Evolutionary conservation across 2,329 filamentous ascomycete genomes (phyloP).

Genomic region (Phaeosphaeriaceae sp.): DNA sequence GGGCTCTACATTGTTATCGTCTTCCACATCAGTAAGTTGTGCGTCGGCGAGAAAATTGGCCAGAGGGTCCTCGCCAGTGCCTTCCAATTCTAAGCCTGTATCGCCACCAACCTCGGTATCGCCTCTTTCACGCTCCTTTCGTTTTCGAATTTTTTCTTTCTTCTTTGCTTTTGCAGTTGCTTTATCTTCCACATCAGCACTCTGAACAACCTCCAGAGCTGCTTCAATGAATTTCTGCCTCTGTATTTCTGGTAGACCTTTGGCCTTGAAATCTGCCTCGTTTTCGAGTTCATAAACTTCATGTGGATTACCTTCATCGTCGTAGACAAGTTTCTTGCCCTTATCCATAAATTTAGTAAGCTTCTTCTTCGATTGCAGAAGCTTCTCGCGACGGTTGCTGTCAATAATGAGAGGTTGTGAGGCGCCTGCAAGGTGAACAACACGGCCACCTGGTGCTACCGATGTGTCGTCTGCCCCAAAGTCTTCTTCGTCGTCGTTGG

Average conservation of each 20-base stretch:
- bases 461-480: conserved; percentile 52
- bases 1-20: conserved; percentile 51
- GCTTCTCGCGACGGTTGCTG: conserved; percentile 92
- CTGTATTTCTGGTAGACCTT: conserved; percentile 78
- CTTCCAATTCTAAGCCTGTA: conserved; percentile 38
- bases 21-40: conserved; percentile 44
- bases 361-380: conserved; percentile 95
- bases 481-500: conserved; percentile 58
- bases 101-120: conserved; percentile 41
- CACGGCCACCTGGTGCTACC: conserved; percentile 55
- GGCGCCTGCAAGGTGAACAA: conserved; percentile 70
- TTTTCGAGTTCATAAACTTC: conserved; percentile 86
- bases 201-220: conserved; percentile 73
- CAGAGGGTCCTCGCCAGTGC: conserved; percentile 47
- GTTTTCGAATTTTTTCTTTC: conserved; percentile 75
- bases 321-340: conserved; percentile 84
- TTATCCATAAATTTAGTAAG: conserved; percentile 88
- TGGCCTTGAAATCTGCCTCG: conserved; percentile 77
- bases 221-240: conserved; percentile 77
- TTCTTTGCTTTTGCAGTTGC: conserved; percentile 77
- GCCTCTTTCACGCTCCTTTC: conserved; percentile 69
- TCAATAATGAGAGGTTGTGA: conserved; percentile 80
- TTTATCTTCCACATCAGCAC: conserved; percentile 85
- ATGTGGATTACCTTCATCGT: conserved; percentile 87
- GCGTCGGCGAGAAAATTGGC: conserved; percentile 53